Conservation (phyloP, 73 alveolate genomes). For the Paramecium biaurelia region DNA sequence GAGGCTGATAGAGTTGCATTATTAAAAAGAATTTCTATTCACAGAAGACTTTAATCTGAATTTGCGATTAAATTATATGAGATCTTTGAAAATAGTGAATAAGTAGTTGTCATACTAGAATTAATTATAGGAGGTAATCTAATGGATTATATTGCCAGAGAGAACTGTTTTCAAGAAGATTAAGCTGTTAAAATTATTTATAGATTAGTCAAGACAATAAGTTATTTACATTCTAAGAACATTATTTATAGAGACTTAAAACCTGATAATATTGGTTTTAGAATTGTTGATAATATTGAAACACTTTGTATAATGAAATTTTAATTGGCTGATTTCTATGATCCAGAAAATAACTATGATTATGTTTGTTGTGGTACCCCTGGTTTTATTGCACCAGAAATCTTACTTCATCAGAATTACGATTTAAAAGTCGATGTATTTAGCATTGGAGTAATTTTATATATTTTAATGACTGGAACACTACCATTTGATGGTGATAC, state of each 20-base stretch:
- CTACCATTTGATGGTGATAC: constrained; percentile 38
- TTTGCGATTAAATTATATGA: constrained; percentile 7
- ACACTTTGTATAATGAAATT: not conserved
- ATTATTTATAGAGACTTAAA: not conserved
- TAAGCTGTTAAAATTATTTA: constrained; percentile 45
- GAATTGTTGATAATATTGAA: not conserved
- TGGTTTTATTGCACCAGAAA: constrained; percentile 62
- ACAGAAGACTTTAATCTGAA: not conserved
- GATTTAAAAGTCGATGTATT: constrained; percentile 57
- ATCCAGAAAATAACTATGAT: not conserved
- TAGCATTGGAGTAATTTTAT: constrained; percentile 49
- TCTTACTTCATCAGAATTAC: constrained; percentile 11
- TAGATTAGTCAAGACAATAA: constrained; percentile 48
- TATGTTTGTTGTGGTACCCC: constrained; percentile 39
- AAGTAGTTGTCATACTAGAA: constrained; percentile 63
- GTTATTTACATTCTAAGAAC: constrained; percentile 1
- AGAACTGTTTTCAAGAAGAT: constrained; percentile 49
- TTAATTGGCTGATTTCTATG: not conserved
- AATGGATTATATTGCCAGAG: constrained; percentile 48
- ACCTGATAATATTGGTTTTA: not conserved
- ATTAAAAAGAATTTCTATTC: not conserved
- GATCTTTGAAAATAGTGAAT: constrained; percentile 66
- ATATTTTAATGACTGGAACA: constrained; percentile 39
- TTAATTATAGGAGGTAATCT: constrained; percentile 67
- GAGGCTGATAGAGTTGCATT: not conserved